Evolutionary conservation across 1,284 basidiomycete genomes (phyloP), one percentile per base, ranked within the genome.

Genomic region (Afroboletus lepidellus): DNA sequence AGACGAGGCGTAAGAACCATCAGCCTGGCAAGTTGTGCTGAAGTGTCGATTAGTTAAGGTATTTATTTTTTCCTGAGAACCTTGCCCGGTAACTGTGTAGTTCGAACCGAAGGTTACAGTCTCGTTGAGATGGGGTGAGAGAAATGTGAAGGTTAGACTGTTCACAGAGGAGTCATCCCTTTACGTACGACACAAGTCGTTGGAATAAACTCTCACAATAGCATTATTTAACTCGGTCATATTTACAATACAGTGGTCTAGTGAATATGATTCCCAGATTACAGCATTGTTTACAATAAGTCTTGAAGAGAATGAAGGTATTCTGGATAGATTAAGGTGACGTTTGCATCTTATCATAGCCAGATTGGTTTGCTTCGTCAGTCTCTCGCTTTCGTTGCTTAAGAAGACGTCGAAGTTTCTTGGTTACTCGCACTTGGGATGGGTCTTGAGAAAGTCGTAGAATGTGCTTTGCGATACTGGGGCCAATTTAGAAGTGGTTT

Each of bases 391-490:
- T 75, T 57, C 72, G 74, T 49, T 75, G 76, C 29, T 63, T 66
- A 24, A 84, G 63, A 45, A 82, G 68, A 43, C 69, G 75, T 30
- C 69, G 71, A 41, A 87, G 67, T 34, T 70, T 67, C 20, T 71
- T 65, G 24, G 79, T 72, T 12, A 72, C 74, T 5, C 56, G 54
- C 24, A 48, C 59, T 39, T 75, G 70, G 5, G 65, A 69, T 8
- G 75, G 69, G 50, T 77, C 72, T 18, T 59, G 57, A 43, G 80
- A 76, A 4, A 87, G 63, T 25, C 77, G 71, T 46, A 64, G 60
- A 52, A 87, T 83, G 36, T 77, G 76, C 30, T 60, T 66, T 13
- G 68, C 61, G 32, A 84, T 73, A 51, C 84, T 81, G 33, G 62
- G 50, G 34, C 24, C 29, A 41, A 44, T 54, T 63, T 25, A 58